These are phyloP conservation scores for Pythium brachiatum DNA, from an alignment of 352 stramenopile species.

Conservation along the genomic window DNA sequence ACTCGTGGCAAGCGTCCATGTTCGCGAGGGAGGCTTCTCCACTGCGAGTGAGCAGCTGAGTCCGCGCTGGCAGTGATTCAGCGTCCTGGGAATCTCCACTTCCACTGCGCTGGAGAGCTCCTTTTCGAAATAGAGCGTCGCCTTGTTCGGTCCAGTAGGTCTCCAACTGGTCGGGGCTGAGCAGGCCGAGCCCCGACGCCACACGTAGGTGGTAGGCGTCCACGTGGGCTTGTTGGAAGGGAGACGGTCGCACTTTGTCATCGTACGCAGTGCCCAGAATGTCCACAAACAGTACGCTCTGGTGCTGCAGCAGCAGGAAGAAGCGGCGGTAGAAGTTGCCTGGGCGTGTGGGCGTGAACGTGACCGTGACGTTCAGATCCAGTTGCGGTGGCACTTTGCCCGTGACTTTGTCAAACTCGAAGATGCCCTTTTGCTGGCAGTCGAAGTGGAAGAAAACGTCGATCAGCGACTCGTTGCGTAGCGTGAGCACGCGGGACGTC, in stretches of 20 bases:
- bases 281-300: slow-evolving; percentile 85
- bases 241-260: slow-evolving; percentile 85
- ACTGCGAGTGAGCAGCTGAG: slow-evolving; percentile 71
- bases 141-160: slow-evolving; percentile 68
- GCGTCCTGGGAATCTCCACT: slow-evolving; percentile 1
- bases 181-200: slow-evolving; percentile 49
- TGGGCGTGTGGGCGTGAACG: slow-evolving; percentile 65
- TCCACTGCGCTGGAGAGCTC: slow-evolving; percentile 36
- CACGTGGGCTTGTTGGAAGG: slow-evolving; percentile 91
- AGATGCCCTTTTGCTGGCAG: slow-evolving; percentile 68
- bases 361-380: slow-evolving; percentile 79
- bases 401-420: slow-evolving; percentile 78
- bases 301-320: slow-evolving; percentile 85
- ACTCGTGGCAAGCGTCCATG: slow-evolving; percentile 78
- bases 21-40: slow-evolving; percentile 77
- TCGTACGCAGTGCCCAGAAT: slow-evolving; percentile 89
- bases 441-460: slow-evolving; percentile 81
- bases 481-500: slow-evolving; percentile 68
- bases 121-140: slow-evolving; percentile 61
- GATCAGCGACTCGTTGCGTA: slow-evolving; percentile 78
- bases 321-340: slow-evolving; percentile 92
- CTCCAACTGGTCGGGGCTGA: slow-evolving; percentile 85
- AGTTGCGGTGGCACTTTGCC: slow-evolving; percentile 80
- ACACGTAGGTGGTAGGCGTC: slow-evolving; percentile 71
- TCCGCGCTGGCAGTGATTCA: slow-evolving; percentile 4